Evolutionary conservation across 2,329 filamentous ascomycete genomes (phyloP).

Genomic region (Penicillium sp.): DNA sequence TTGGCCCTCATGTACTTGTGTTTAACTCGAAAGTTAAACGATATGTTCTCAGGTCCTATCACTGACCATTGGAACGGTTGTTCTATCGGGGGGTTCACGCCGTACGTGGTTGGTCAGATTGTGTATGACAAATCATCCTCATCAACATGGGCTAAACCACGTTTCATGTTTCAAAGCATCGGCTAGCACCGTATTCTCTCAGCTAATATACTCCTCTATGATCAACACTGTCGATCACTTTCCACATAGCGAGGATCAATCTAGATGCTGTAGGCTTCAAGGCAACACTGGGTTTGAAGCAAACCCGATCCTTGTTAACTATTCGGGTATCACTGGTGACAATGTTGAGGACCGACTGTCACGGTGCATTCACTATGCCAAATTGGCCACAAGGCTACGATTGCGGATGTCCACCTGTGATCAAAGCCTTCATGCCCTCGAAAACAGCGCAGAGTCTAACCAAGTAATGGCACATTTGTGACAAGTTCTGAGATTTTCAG

Average conservation of each 20-base stretch:
- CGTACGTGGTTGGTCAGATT: too few species aligned
- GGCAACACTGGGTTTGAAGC: background rate
- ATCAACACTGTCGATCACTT: too few species aligned
- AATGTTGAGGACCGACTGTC: background rate
- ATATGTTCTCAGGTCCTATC: too few species aligned
- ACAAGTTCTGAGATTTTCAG: background rate
- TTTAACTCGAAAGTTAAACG: too few species aligned
- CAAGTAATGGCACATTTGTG: background rate
- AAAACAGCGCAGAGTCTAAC: background rate
- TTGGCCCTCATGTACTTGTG: background rate
- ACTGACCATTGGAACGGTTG: too few species aligned
- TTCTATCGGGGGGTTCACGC: too few species aligned
- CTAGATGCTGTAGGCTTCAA: background rate
- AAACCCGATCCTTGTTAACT: background rate
- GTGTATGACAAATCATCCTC: too few species aligned
- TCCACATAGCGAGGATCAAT: too few species aligned
- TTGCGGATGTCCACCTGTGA: background rate
- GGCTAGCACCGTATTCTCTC: too few species aligned
- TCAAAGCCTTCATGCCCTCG: background rate
- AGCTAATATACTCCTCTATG: too few species aligned
- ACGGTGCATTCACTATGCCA: background rate
- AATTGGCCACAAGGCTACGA: background rate
- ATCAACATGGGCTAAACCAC: too few species aligned
- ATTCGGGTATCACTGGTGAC: background rate
- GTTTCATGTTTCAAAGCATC: too few species aligned